phyloP scores from a whole-genome alignment of 2,329 filamentous ascomycete species.

The Botrytis elliptica region DNA sequence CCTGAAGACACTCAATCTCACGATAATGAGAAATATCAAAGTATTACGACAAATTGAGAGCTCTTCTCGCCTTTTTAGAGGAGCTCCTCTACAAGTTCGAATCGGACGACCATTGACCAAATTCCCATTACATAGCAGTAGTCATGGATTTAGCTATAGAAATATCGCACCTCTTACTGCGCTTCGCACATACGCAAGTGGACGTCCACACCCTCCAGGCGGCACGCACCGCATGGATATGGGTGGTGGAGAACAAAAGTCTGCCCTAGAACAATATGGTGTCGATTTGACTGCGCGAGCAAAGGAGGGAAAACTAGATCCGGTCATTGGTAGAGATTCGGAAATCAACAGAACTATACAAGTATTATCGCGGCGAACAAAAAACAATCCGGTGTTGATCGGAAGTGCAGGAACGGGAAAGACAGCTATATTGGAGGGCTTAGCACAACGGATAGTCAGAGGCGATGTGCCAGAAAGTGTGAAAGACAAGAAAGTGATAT shows the following conservation, averaged over 20 bases:
- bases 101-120: constrained; percentile 20
- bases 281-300: constrained; percentile 85
- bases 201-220: constrained; percentile 80
- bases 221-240: constrained; percentile 94
- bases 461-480: constrained; percentile 95
- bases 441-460: constrained; percentile 84
- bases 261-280: constrained; percentile 87
- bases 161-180: constrained; percentile 43
- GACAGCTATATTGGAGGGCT: constrained; percentile 86
- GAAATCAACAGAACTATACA: constrained; percentile 96
- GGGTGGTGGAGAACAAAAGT: constrained; percentile 71
- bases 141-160: constrained; percentile 26
- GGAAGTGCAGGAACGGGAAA: constrained; percentile 84
- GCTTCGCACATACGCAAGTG: constrained; percentile 61
- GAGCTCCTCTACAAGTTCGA: constrained; percentile 25
- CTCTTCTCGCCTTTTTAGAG: constrained; percentile 33
- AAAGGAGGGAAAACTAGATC: constrained; percentile 86
- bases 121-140: constrained; percentile 22
- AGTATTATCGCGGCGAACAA: constrained; percentile 85
- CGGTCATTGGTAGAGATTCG: constrained; percentile 87
- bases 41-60: constrained; percentile 32
- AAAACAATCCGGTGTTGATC: constrained; percentile 87
- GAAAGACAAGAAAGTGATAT: constrained; percentile 88
- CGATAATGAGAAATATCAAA: constrained; percentile 28
- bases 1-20: not conserved